phyloP scores from a whole-genome alignment of 2,329 filamentous ascomycete species.

The Hypoxylon sp. region DNA sequence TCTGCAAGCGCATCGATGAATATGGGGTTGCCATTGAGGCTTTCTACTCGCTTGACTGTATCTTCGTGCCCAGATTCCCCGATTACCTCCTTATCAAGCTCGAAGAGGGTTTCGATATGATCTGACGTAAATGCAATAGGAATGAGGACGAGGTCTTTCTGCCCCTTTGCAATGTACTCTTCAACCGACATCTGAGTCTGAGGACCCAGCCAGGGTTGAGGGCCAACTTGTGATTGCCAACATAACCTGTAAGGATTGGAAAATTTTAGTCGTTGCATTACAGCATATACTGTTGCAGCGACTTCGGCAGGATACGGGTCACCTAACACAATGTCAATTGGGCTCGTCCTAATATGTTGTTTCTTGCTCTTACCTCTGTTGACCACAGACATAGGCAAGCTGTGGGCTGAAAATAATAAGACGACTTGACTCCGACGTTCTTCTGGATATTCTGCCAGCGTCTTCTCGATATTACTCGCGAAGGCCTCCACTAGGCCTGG shows the following conservation, averaged over 20 bases:
- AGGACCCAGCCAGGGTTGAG: slow-evolving; percentile 93
- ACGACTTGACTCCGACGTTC: slow-evolving; percentile 86
- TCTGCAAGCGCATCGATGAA: slow-evolving; percentile 94
- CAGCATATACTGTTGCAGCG: slow-evolving; percentile 93
- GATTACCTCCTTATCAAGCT: slow-evolving; percentile 95
- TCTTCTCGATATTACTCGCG: slow-evolving; percentile 90
- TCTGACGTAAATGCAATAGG: slow-evolving; percentile 99
- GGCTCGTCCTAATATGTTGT: slow-evolving; percentile 1
- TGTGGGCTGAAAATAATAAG: slow-evolving; percentile 94
- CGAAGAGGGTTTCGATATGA: slow-evolving; percentile 96
- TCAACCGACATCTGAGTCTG: slow-evolving; percentile 92
- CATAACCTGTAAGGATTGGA: slow-evolving; percentile 93
- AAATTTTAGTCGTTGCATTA: slow-evolving; percentile 92
- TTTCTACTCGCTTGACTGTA: slow-evolving; percentile 90
- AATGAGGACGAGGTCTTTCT: slow-evolving; percentile 91
- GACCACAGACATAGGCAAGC: slow-evolving; percentile 95
- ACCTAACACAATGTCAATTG: slow-evolving; percentile 65
- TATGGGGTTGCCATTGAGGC: slow-evolving; percentile 88
- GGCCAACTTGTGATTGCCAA: slow-evolving; percentile 98
- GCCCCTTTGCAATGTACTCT: slow-evolving; percentile 89
- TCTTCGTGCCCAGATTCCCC: slow-evolving; percentile 84
- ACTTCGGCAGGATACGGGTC: slow-evolving; percentile 97
- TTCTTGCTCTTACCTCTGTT: slow-evolving; percentile 78
- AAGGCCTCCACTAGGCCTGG: slow-evolving; percentile 91
- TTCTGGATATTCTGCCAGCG: slow-evolving; percentile 85